These are phyloP conservation scores for Pleurotus ostreatus DNA, from an alignment of 768 basidiomycete species.

Conservation along the genomic window DNA sequence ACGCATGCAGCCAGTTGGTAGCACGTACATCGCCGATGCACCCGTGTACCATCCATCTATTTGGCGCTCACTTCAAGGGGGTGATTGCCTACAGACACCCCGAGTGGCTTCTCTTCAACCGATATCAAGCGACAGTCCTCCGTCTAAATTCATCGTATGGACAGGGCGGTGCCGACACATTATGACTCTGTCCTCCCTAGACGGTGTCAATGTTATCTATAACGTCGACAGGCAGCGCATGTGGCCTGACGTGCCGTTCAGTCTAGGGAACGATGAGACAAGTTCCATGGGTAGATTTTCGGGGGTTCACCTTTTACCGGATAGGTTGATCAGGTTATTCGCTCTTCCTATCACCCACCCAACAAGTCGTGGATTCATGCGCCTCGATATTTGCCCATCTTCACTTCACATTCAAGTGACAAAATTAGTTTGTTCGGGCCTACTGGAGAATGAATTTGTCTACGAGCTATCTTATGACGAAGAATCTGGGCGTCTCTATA, in stretches of 20 bases:
- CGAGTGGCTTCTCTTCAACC: no score
- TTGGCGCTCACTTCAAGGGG: no score
- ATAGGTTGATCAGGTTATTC: not conserved
- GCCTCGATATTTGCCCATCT: not conserved
- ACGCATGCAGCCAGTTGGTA: no score
- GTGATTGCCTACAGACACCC: no score
- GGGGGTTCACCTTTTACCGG: not conserved
- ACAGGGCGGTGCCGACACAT: not conserved
- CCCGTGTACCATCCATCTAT: no score
- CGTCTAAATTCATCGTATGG: not conserved
- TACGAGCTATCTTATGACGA: slow-evolving; percentile 1
- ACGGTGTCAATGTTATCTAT: not conserved
- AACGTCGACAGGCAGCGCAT: not conserved
- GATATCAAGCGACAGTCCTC: not conserved
- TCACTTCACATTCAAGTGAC: not conserved
- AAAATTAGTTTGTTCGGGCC: not conserved
- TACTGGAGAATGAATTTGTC: not conserved
- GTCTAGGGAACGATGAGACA: not conserved
- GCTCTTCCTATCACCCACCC: not conserved
- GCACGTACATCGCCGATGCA: no score
- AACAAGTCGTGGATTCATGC: not conserved
- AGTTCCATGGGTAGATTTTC: not conserved
- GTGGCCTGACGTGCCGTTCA: not conserved
- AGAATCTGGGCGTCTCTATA: not conserved
- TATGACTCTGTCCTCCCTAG: not conserved